Percentiles rank a stretch among this genome's conserved stretches.
phyloP scores from a whole-genome alignment of 225 moss, liverwort and hornwort genomes.

The Ulota crispa region DNA sequence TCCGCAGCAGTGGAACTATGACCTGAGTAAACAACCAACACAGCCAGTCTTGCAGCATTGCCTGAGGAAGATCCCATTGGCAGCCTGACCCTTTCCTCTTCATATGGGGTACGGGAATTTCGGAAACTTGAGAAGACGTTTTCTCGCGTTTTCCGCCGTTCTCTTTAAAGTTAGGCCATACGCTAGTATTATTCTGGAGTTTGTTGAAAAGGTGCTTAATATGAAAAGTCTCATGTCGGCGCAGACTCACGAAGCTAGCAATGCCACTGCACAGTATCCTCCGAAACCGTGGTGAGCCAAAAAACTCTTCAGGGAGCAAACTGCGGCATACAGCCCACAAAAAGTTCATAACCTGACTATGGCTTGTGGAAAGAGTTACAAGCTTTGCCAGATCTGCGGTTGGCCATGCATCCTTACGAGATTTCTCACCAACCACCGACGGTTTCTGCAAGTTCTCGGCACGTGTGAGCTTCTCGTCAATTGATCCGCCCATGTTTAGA shows the following conservation, averaged over 20 bases:
- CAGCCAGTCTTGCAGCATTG: constrained; percentile 69
- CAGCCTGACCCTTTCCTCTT: constrained; percentile 18
- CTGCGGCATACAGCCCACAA: constrained; percentile 89
- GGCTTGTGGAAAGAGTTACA: constrained; percentile 64
- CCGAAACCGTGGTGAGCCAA: constrained; percentile 60
- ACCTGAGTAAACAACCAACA: constrained; percentile 76
- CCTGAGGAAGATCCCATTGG: constrained; percentile 41
- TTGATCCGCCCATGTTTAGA: constrained; percentile 12
- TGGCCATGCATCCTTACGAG: constrained; percentile 29
- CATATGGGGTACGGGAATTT: neutral
- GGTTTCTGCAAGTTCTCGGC: constrained; percentile 20
- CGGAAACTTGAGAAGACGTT: neutral
- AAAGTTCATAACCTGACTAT: constrained; percentile 80
- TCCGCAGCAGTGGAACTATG: constrained; percentile 72
- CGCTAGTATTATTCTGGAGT: constrained; percentile 39
- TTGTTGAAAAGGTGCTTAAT: constrained; percentile 60
- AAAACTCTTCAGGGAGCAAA: constrained; percentile 70
- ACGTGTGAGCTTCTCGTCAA: constrained; percentile 5
- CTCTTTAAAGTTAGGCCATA: constrained; percentile 52
- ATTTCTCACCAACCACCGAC: constrained; percentile 1
- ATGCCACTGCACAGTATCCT: constrained; percentile 80
- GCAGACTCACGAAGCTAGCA: constrained; percentile 81
- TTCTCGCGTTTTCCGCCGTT: neutral
- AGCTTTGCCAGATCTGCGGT: constrained; percentile 48
- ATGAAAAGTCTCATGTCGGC: constrained; percentile 76